These are phyloP conservation scores for Arabis hirsuta DNA, from an alignment of 345 rosid genomes.

Conservation along the genomic window DNA sequence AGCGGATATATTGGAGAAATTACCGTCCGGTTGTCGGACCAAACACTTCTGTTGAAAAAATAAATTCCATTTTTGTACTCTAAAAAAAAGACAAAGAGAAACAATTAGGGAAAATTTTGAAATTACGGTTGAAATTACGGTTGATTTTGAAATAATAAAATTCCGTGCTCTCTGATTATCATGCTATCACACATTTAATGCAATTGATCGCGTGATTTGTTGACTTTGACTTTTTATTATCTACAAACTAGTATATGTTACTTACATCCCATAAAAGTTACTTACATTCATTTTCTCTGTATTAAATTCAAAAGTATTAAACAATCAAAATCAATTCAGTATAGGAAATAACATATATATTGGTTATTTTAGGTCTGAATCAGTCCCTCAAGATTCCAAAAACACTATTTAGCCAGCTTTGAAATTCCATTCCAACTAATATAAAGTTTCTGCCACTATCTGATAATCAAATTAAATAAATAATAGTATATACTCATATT, in stretches of 20 bases:
- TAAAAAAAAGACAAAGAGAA: constrained; percentile 5
- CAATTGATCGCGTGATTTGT: constrained; percentile 27
- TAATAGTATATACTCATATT: too few relatives aligned
- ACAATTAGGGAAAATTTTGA: constrained; percentile 30
- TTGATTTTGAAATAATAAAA: too few relatives aligned
- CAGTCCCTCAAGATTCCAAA: constrained; percentile 1
- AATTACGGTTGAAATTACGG: too few relatives aligned
- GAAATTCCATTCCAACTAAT: constrained; percentile 2
- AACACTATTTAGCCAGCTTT: constrained; percentile 36
- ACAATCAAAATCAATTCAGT: too few relatives aligned
- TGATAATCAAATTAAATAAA: not conserved
- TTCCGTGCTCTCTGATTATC: constrained; percentile 25
- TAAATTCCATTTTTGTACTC: constrained; percentile 29
- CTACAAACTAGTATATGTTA: too few relatives aligned
- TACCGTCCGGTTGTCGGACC: constrained; percentile 31
- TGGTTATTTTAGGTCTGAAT: not conserved
- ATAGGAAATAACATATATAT: too few relatives aligned
- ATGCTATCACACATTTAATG: constrained; percentile 31
- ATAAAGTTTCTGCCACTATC: constrained; percentile 20
- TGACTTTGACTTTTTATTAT: constrained; percentile 37
- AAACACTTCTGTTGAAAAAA: constrained; percentile 16
- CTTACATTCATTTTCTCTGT: too few relatives aligned
- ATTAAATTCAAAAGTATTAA: too few relatives aligned
- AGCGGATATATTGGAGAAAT: constrained; percentile 30
- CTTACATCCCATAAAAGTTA: not conserved